Conservation (phyloP, 2,329 filamentous ascomycete species). For the Bipolaris victoriae region DNA sequence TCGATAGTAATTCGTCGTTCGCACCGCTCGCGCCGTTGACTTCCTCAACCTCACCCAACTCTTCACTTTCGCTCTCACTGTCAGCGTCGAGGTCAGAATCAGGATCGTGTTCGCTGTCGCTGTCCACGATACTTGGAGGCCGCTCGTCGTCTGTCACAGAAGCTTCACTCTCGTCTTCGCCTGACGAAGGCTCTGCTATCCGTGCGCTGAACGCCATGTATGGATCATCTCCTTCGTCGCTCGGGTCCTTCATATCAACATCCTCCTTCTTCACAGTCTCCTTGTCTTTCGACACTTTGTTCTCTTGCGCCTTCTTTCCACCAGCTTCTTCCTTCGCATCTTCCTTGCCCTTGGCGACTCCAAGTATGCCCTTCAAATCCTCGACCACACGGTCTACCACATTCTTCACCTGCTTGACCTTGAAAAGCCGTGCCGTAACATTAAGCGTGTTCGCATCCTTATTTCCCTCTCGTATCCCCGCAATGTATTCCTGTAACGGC, state of each 20-base stretch:
- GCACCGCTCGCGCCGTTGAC: neutral
- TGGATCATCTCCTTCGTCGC: constrained; percentile 42
- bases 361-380: constrained; percentile 50
- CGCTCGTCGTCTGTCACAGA: constrained; percentile 37
- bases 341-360: constrained; percentile 20
- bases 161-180: constrained; percentile 39
- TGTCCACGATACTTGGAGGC: constrained; percentile 41
- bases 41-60: constrained; percentile 3
- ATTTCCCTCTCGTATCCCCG: constrained; percentile 47
- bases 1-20: constrained; percentile 17
- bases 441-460: constrained; percentile 60
- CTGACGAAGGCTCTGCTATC: constrained; percentile 49
- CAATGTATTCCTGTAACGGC: constrained; percentile 51
- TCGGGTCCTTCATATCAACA: constrained; percentile 29
- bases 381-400: constrained; percentile 56
- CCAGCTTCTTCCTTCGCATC: constrained; percentile 19
- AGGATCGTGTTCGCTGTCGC: constrained; percentile 30
- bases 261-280: constrained; percentile 23
- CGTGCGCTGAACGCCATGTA: constrained; percentile 47
- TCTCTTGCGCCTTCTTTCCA: constrained; percentile 35
- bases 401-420: constrained; percentile 64
- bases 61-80: constrained; percentile 14
- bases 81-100: constrained; percentile 29
- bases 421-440: constrained; percentile 65
- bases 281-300: constrained; percentile 33